phyloP scores from a whole-genome alignment of 768 basidiomycete genomes.

The Mycena latifolia region DNA sequence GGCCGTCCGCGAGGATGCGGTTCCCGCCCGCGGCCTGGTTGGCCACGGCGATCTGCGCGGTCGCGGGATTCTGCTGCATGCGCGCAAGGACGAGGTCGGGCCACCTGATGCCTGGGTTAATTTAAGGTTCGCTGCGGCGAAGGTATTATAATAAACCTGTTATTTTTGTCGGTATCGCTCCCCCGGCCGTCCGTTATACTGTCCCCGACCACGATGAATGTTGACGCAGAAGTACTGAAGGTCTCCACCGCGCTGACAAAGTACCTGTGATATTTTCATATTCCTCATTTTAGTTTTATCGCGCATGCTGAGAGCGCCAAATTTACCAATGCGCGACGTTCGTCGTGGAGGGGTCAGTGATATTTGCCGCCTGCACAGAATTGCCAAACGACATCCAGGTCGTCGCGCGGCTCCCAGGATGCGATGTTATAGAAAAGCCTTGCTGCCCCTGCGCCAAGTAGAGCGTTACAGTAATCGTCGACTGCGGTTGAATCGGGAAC shows the following conservation, averaged over 20 bases:
- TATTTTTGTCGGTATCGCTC: constrained; percentile 57
- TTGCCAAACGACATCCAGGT: constrained; percentile 56
- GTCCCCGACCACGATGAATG: constrained; percentile 62
- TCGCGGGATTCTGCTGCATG: constrained; percentile 50
- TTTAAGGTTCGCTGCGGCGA: not conserved
- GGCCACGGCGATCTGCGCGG: constrained; percentile 53
- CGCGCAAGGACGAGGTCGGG: constrained; percentile 60
- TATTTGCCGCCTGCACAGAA: constrained; percentile 46
- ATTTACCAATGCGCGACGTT: constrained; percentile 53
- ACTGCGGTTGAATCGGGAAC: constrained; percentile 52
- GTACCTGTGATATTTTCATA: constrained; percentile 46
- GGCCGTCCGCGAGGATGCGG: constrained; percentile 61
- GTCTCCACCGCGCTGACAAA: constrained; percentile 59
- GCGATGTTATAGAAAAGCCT: constrained; percentile 56
- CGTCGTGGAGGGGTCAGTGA: constrained; percentile 48
- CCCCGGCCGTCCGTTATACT: constrained; percentile 67
- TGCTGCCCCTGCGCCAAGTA: constrained; percentile 56
- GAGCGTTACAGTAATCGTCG: constrained; percentile 55
- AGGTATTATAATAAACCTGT: constrained; percentile 47
- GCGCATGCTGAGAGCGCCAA: too few species aligned
- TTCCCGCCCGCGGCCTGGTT: constrained; percentile 69
- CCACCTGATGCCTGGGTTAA: constrained; percentile 47
- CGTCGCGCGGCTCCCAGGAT: constrained; percentile 65
- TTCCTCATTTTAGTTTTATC: not conserved
- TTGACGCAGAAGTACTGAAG: constrained; percentile 46